phyloP scores from a whole-genome alignment of 768 basidiomycete genomes.

The Galerina sulciceps region DNA sequence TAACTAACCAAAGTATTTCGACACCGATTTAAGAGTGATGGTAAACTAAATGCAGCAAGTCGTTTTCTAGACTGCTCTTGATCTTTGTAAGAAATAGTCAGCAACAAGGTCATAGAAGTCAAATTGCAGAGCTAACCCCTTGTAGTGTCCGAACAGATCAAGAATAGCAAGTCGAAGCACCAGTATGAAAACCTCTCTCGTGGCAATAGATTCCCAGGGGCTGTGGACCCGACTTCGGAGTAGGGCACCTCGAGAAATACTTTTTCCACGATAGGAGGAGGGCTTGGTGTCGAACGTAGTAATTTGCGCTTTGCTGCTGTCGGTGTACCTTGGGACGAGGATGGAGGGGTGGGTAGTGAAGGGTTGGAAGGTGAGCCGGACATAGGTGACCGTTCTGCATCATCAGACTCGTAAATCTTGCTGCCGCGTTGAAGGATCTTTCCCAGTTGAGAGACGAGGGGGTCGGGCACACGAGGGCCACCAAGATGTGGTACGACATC shows the following conservation, averaged over 20 bases:
- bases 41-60: constrained; percentile 73
- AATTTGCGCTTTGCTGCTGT: neutral
- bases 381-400: neutral
- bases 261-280: constrained; percentile 18
- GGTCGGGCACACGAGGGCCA: constrained; percentile 68
- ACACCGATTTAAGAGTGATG: constrained; percentile 80
- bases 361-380: constrained; percentile 10
- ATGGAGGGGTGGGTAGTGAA: constrained; percentile 10
- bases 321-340: constrained; percentile 9
- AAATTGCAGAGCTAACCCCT: constrained; percentile 47
- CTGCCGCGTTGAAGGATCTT: constrained; percentile 78
- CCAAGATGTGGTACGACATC: constrained; percentile 83
- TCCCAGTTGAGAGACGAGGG: constrained; percentile 67
- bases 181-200: constrained; percentile 91
- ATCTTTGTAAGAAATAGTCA: constrained; percentile 43
- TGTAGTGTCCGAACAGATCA: constrained; percentile 72
- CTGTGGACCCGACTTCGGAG: constrained; percentile 61
- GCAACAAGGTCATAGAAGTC: neutral
- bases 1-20: constrained; percentile 68
- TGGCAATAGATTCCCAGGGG: constrained; percentile 56
- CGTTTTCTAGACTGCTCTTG: constrained; percentile 62
- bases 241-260: constrained; percentile 39
- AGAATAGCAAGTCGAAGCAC: constrained; percentile 88
- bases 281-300: constrained; percentile 3
- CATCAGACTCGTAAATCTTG: constrained; percentile 52